phyloP scores from a whole-genome alignment of 768 basidiomycete species.

The Termitomyces bulborhizus region DNA sequence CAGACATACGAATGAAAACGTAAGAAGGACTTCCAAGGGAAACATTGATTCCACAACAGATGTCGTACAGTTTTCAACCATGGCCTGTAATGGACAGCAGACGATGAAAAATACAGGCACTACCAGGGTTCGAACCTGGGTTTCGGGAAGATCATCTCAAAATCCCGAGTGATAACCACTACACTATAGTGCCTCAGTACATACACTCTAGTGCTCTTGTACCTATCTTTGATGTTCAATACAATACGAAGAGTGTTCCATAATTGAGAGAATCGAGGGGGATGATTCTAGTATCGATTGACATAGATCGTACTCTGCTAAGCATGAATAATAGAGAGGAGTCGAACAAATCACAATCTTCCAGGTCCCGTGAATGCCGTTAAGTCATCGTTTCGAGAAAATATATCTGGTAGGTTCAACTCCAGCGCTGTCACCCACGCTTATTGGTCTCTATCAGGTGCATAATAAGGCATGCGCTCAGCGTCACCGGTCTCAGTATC shows the following conservation, averaged over 20 bases:
- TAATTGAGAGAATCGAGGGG: too few species aligned
- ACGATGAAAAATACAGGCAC: background rate
- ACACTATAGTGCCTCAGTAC: conserved; percentile 11
- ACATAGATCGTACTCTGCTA: conserved; percentile 39
- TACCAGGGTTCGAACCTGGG: conserved; percentile 16
- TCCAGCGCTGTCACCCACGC: conserved; percentile 45
- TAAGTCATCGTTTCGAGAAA: conserved; percentile 53
- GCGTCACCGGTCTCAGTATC: too few species aligned
- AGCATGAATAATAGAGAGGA: conserved; percentile 41
- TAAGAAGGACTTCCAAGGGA: too few species aligned
- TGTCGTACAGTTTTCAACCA: too few species aligned
- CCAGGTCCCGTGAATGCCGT: conserved; percentile 56
- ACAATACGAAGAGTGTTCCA: too few species aligned
- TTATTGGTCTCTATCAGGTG: background rate
- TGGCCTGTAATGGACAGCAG: too few species aligned
- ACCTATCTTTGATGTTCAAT: too few species aligned
- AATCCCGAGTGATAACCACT: conserved; percentile 15
- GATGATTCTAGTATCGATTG: conserved; percentile 13
- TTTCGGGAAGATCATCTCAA: conserved; percentile 8
- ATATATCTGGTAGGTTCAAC: too few species aligned
- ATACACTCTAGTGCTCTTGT: too few species aligned
- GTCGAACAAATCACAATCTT: conserved; percentile 37
- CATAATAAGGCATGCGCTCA: background rate
- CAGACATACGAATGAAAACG: too few species aligned
- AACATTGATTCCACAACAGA: too few species aligned